Evolutionary conservation across 2,329 filamentous ascomycete genomes (phyloP).

Genomic region (Fusarium mundagurra): DNA sequence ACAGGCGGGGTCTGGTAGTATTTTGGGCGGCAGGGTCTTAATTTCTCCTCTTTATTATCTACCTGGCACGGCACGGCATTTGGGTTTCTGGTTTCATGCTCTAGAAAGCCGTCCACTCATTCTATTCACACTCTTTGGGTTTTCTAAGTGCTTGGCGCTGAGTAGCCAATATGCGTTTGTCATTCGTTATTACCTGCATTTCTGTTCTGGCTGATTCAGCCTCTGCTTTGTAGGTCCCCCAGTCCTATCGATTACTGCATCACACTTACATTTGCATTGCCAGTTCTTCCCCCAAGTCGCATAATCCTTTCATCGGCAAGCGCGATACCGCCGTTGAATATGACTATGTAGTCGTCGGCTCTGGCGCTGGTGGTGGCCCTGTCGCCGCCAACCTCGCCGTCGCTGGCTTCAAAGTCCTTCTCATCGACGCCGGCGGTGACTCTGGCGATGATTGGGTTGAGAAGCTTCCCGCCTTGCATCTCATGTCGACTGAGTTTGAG

Average conservation of each 20-base stretch:
- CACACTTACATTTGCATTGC: background rate
- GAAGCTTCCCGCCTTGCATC: conserved; percentile 42
- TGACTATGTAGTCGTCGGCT: conserved; percentile 69
- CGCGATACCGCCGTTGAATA: conserved; percentile 46
- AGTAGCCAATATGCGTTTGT: conserved; percentile 23
- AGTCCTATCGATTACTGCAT: background rate
- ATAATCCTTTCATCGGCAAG: conserved; percentile 21
- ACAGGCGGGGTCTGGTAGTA: background rate
- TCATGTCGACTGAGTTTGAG: conserved; percentile 42
- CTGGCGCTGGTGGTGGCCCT: conserved; percentile 65
- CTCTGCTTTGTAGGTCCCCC: background rate
- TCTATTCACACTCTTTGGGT: background rate
- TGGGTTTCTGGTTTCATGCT: background rate
- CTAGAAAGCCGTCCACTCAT: background rate
- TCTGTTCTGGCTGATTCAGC: conserved; percentile 24
- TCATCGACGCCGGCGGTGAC: conserved; percentile 68
- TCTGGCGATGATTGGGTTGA: conserved; percentile 51
- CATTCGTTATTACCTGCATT: conserved; percentile 16
- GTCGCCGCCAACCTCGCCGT: conserved; percentile 65
- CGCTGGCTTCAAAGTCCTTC: conserved; percentile 65
- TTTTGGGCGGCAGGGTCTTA: background rate
- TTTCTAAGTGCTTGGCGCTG: background rate
- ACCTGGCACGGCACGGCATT: background rate
- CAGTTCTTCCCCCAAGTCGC: background rate
- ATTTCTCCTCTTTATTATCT: background rate